Evolutionary conservation across 2,329 filamentous ascomycete genomes (phyloP).

Genomic region (Botrytis aclada): DNA sequence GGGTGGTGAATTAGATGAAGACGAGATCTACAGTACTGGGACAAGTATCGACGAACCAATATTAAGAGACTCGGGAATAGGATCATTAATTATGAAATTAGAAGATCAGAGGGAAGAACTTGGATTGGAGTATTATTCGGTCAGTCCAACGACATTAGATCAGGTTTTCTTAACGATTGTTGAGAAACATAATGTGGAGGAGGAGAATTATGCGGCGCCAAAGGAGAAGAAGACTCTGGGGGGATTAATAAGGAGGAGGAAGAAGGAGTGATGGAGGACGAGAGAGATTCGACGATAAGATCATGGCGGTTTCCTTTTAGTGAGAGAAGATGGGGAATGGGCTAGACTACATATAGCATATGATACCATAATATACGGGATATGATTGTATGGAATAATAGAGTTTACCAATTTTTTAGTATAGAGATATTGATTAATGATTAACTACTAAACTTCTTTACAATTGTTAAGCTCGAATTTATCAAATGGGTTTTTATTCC

Average conservation of each 20-base stretch:
- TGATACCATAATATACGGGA: background rate
- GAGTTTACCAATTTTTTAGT: background rate
- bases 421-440: background rate
- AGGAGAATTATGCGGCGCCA: constrained; percentile 56
- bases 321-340: background rate
- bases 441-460: background rate
- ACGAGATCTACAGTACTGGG: constrained; percentile 29
- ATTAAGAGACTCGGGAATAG: constrained; percentile 44
- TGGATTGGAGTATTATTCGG: constrained; percentile 81
- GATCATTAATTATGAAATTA: constrained; percentile 66
- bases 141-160: constrained; percentile 82
- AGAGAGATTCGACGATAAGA: background rate
- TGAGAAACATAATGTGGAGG: constrained; percentile 71
- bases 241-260: background rate
- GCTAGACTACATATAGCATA: background rate
- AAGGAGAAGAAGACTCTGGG: constrained; percentile 19
- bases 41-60: constrained; percentile 19
- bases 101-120: constrained; percentile 67
- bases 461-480: background rate
- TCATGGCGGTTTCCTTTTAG: background rate
- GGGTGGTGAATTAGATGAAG: background rate
- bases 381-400: background rate
- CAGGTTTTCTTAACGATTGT: constrained; percentile 89
- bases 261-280: background rate
- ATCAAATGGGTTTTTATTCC: background rate